These are phyloP conservation scores for Chaetomium cochliodes DNA, from an alignment of 495 filamentous ascomycete species.

Conservation along the genomic window DNA sequence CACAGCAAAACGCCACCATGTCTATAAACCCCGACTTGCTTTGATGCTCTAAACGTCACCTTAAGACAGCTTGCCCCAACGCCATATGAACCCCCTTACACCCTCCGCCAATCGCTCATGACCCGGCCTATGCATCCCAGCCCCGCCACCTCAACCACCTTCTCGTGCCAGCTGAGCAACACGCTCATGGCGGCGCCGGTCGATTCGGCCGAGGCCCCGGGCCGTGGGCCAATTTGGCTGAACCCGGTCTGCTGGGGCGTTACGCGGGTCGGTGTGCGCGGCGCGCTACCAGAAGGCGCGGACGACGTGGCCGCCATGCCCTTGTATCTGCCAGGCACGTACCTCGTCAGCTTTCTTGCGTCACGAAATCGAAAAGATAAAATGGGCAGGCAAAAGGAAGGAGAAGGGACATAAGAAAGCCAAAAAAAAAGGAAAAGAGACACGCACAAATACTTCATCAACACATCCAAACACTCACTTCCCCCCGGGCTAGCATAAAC, in stretches of 20 bases:
- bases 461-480: constrained; percentile 65
- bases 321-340: constrained; percentile 59
- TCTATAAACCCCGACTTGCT: constrained; percentile 14
- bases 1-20: constrained; percentile 6
- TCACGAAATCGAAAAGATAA: neutral
- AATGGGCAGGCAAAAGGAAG: neutral
- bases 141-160: constrained; percentile 85
- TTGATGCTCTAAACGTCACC: neutral
- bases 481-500: constrained; percentile 71
- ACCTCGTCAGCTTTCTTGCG: neutral
- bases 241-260: constrained; percentile 82
- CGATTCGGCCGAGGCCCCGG: constrained; percentile 64
- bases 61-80: constrained; percentile 3
- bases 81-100: constrained; percentile 46
- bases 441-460: constrained; percentile 75
- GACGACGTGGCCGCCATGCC: constrained; percentile 63
- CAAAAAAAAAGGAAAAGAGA: neutral
- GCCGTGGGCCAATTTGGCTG: constrained; percentile 72
- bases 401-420: constrained; percentile 17
- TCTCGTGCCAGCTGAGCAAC: constrained; percentile 92
- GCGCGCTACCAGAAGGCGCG: constrained; percentile 33
- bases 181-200: constrained; percentile 90
- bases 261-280: constrained; percentile 49
- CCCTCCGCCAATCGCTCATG: constrained; percentile 89
- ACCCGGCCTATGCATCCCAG: constrained; percentile 82